phyloP scores from a whole-genome alignment of 306 rosid genomes.

The Dryas alaskensis region DNA sequence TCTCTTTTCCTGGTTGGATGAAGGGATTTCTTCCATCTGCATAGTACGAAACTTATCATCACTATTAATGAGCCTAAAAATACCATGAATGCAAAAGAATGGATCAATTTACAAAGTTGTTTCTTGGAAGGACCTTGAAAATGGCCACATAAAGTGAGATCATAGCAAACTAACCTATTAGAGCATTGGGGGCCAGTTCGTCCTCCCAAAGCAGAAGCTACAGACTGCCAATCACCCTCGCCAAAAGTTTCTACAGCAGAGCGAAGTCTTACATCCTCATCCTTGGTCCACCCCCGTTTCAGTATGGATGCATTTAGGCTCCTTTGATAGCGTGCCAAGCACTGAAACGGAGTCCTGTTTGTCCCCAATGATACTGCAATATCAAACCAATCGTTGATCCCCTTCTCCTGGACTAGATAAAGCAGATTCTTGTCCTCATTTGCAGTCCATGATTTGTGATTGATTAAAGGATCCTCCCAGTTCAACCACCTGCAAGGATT shows the following conservation, averaged over 20 bases:
- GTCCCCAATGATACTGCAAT: constrained; percentile 65
- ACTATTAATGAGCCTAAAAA: neutral
- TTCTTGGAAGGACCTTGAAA: neutral
- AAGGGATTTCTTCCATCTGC: constrained; percentile 86
- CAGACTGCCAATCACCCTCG: constrained; percentile 70
- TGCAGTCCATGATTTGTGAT: constrained; percentile 56
- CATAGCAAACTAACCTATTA: constrained; percentile 66
- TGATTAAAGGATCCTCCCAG: constrained; percentile 88
- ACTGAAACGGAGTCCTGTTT: constrained; percentile 88
- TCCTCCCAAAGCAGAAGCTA: constrained; percentile 82
- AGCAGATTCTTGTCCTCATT: constrained; percentile 75
- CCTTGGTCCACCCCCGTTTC: constrained; percentile 89
- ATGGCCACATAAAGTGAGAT: neutral
- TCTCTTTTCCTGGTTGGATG: constrained; percentile 62
- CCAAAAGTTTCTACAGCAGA: constrained; percentile 66
- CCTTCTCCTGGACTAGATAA: constrained; percentile 53
- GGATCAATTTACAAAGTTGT: neutral
- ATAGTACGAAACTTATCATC: constrained; percentile 18
- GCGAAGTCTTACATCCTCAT: constrained; percentile 78
- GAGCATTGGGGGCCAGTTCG: constrained; percentile 94
- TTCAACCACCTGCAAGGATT: constrained; percentile 76
- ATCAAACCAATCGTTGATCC: constrained; percentile 73
- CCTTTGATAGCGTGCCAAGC: constrained; percentile 88
- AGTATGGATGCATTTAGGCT: constrained; percentile 82
- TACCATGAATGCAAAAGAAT: neutral